phyloP scores from a whole-genome alignment of 2,329 filamentous ascomycete genomes.

The Fusarium bactridioides region DNA sequence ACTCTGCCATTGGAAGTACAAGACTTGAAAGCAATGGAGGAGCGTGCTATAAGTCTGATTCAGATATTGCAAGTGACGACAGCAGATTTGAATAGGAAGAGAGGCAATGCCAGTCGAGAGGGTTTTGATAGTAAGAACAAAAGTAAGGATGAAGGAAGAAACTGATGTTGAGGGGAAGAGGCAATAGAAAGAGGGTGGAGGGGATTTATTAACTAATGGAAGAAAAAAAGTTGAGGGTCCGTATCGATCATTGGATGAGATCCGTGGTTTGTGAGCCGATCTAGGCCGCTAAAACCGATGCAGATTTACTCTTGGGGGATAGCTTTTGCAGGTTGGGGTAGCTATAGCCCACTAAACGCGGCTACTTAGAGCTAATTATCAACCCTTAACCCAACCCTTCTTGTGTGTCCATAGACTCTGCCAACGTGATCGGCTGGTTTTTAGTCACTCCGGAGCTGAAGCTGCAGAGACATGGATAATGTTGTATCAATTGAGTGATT shows the following conservation, averaged over 20 bases:
- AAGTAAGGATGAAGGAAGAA: neutral
- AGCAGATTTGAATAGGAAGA: slow-evolving; percentile 26
- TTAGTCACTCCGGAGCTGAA: neutral
- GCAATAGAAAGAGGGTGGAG: slow-evolving; percentile 10
- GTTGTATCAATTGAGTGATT: neutral
- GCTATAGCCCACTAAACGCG: slow-evolving; percentile 19
- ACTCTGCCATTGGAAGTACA: slow-evolving; percentile 53
- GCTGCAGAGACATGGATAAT: neutral
- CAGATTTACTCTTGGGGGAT: slow-evolving; percentile 14
- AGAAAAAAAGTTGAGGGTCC: slow-evolving; percentile 5
- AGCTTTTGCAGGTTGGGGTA: slow-evolving; percentile 18
- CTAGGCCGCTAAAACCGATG: slow-evolving; percentile 34
- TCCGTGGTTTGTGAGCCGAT: slow-evolving; percentile 29
- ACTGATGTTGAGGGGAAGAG: slow-evolving; percentile 18
- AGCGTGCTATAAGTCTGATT: slow-evolving; percentile 56
- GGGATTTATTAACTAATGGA: slow-evolving; percentile 19
- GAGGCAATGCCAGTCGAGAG: slow-evolving; percentile 35
- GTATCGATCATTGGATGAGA: slow-evolving; percentile 1
- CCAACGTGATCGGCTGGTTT: slow-evolving; percentile 1
- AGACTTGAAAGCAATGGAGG: slow-evolving; percentile 60
- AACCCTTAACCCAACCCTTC: neutral
- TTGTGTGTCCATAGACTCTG: neutral
- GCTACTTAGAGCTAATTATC: neutral
- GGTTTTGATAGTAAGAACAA: neutral
- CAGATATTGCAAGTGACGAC: neutral